Conservation (phyloP, 2,329 filamentous ascomycete genomes). For the Epichloe sibirici region DNA sequence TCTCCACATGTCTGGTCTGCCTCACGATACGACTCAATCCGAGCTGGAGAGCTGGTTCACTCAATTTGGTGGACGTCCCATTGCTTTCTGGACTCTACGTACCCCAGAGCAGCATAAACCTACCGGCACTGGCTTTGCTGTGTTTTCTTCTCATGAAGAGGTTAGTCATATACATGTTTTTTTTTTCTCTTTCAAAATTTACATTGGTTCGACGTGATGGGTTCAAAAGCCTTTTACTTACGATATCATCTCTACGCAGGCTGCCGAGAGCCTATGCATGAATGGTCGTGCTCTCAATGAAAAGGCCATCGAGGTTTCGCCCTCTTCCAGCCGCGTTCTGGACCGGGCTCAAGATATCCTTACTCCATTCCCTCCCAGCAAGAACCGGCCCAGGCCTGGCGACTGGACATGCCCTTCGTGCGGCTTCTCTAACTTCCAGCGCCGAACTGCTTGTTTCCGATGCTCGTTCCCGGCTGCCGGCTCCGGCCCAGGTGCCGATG, state of each 20-base stretch:
- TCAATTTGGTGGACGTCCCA: constrained; percentile 92
- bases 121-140: constrained; percentile 95
- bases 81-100: constrained; percentile 96
- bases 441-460: constrained; percentile 94
- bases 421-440: constrained; percentile 98
- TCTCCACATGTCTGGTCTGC: constrained; percentile 91
- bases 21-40: constrained; percentile 96
- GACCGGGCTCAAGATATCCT: constrained; percentile 93
- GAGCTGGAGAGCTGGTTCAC: constrained; percentile 99
- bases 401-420: constrained; percentile 99
- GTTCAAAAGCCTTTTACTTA: background rate
- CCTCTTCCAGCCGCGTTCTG: constrained; percentile 90
- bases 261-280: constrained; percentile 97
- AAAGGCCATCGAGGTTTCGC: constrained; percentile 97
- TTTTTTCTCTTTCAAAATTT: background rate
- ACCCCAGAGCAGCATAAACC: constrained; percentile 99
- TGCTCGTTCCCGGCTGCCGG: constrained; percentile 97
- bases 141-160: constrained; percentile 98
- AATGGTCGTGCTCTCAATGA: constrained; percentile 96
- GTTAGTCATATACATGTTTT: constrained; percentile 38
- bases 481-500: constrained; percentile 55
- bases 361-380: constrained; percentile 94
- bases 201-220: too few relatives aligned
- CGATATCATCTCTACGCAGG: constrained; percentile 36
- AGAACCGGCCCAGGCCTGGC: constrained; percentile 91